A percentile compares a stretch with the other conserved stretches of the same genome.
phyloP scores from a whole-genome alignment of 352 stramenopile species.

The Salisapilia sapeloensis region DNA sequence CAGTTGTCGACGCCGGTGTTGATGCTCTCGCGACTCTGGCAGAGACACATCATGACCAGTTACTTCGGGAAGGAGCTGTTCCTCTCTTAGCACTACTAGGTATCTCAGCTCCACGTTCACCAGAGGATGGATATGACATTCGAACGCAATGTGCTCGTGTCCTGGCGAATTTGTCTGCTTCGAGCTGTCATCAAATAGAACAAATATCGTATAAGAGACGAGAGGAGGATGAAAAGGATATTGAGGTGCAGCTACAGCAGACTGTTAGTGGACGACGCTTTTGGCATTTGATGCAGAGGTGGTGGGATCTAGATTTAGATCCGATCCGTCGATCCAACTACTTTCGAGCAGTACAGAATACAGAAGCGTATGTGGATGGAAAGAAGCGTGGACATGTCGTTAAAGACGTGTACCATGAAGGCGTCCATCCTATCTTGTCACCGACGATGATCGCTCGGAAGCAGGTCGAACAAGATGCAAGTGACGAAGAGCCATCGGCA shows the following conservation, averaged over 20 bases:
- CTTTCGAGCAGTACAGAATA: constrained; percentile 50
- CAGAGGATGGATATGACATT: constrained; percentile 14
- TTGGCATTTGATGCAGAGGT: constrained; percentile 15
- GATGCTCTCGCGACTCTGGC: constrained; percentile 50
- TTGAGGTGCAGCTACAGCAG: constrained; percentile 24
- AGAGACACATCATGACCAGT: constrained; percentile 39
- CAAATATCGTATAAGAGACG: too few species aligned
- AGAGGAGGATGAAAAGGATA: constrained; percentile 43
- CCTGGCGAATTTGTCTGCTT: constrained; percentile 54
- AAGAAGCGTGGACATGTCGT: constrained; percentile 10
- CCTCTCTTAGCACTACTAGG: constrained; percentile 38
- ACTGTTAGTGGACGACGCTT: constrained; percentile 24
- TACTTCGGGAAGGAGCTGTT: constrained; percentile 45
- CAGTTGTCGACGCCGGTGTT: constrained; percentile 46
- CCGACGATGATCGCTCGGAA: constrained; percentile 1
- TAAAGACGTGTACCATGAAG: constrained; percentile 51
- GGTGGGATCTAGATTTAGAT: constrained; percentile 16
- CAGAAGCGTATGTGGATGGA: constrained; percentile 34
- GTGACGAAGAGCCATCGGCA: constrained; percentile 1
- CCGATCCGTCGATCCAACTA: constrained; percentile 62
- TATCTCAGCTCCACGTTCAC: constrained; percentile 11
- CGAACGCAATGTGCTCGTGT: constrained; percentile 45
- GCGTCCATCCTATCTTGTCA: constrained; percentile 59
- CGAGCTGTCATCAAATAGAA: constrained; percentile 26
- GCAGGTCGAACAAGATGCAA: neutral